Conservation (phyloP, 2,329 filamentous ascomycete species). For the Paracoccidioides lutzii region DNA sequence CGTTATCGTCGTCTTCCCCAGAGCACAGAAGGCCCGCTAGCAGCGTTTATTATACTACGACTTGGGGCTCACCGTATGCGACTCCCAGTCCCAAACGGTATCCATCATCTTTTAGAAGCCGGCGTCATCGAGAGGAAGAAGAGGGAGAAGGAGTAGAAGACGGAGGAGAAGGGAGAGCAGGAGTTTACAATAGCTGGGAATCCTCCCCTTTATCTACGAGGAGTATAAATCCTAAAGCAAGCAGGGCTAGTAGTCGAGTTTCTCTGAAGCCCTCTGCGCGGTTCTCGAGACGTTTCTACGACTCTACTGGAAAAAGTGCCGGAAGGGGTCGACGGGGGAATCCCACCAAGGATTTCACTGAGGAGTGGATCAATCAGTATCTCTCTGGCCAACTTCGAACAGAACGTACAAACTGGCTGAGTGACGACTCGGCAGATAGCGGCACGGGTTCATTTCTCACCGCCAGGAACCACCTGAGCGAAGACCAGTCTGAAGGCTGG, state of each 20-base stretch:
- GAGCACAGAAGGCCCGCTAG: slow-evolving; percentile 34
- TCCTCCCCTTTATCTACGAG: slow-evolving; percentile 13
- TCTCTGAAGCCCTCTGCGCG: slow-evolving; percentile 11
- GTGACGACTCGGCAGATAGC: slow-evolving; percentile 60
- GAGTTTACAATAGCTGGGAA: slow-evolving; percentile 4
- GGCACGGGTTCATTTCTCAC: slow-evolving; percentile 53
- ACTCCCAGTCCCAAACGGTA: slow-evolving; percentile 39
- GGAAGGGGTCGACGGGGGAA: slow-evolving; percentile 18
- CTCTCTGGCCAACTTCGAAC: slow-evolving; percentile 56
- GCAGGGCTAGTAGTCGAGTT: neutral
- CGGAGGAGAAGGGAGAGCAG: neutral
- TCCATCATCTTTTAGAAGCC: slow-evolving; percentile 20
- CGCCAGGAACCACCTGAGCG: slow-evolving; percentile 28
- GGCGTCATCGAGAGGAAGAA: slow-evolving; percentile 7
- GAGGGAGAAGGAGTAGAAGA: neutral
- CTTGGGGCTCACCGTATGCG: slow-evolving; percentile 86
- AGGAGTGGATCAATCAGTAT: slow-evolving; percentile 78
- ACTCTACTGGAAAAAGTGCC: slow-evolving; percentile 18
- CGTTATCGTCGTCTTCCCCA: slow-evolving; percentile 24
- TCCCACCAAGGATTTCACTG: slow-evolving; percentile 48
- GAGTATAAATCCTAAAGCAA: slow-evolving; percentile 5
- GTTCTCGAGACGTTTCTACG: slow-evolving; percentile 14
- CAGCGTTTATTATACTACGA: slow-evolving; percentile 55
- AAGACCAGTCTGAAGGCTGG: slow-evolving; percentile 33
- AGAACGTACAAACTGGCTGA: slow-evolving; percentile 70